Conservation (phyloP, 208 protist genomes). For the Histomonas meleagridis region DNA sequence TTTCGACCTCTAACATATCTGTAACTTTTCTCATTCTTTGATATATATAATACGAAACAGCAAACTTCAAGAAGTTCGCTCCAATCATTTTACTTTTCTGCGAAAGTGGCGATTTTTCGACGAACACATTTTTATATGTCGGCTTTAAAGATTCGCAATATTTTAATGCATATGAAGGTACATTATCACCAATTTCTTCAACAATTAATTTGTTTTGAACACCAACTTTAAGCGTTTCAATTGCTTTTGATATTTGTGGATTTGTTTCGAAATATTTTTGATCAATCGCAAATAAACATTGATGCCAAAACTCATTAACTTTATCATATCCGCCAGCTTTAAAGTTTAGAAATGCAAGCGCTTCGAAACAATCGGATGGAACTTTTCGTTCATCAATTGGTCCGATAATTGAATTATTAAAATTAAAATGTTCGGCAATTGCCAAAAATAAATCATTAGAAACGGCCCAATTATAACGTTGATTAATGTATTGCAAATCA, state of each 20-base stretch:
- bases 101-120: background rate
- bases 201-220: background rate
- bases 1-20: background rate
- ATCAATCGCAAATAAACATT: background rate
- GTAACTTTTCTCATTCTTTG: background rate
- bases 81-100: constrained; percentile 10
- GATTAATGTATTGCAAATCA: background rate
- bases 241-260: background rate
- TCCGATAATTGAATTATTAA: background rate
- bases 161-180: background rate
- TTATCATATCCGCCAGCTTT: background rate
- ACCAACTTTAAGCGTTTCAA: background rate
- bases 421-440: background rate
- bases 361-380: constrained; percentile 26
- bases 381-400: constrained; percentile 1
- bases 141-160: background rate
- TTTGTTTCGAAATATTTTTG: background rate
- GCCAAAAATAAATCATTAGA: background rate
- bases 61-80: background rate
- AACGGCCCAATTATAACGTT: background rate
- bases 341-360: background rate
- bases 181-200: background rate
- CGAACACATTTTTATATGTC: background rate
- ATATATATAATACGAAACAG: background rate
- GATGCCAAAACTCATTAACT: background rate